Conservation (phyloP, 768 basidiomycete species). For the Psilocybe cyanescens region DNA sequence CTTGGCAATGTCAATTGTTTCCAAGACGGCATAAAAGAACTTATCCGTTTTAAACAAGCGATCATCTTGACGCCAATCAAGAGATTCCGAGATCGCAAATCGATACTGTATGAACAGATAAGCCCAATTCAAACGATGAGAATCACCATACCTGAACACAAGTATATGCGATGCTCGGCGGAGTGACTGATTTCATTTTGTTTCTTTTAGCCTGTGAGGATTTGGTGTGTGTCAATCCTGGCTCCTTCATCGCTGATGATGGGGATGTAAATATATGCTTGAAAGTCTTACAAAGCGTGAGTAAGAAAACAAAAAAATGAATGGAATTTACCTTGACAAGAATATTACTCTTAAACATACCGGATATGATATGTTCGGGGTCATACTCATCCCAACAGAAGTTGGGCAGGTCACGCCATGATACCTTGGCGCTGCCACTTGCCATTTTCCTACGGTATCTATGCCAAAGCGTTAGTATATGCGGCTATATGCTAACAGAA, state of each 20-base stretch:
- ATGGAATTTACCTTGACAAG: slow-evolving; percentile 1
- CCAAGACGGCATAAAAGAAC: not conserved
- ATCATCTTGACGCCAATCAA: not conserved
- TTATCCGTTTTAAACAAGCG: not conserved
- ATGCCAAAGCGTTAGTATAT: not conserved
- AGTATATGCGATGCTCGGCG: not conserved
- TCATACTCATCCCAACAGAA: slow-evolving; percentile 4
- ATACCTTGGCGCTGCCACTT: not conserved
- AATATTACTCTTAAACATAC: not conserved
- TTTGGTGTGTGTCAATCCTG: not conserved
- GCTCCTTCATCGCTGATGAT: not conserved
- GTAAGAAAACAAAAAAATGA: not conserved
- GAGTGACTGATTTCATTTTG: not conserved
- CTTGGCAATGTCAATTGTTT: not conserved
- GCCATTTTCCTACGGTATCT: not conserved
- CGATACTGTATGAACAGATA: not conserved
- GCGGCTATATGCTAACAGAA: too few species aligned
- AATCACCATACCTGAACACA: not conserved
- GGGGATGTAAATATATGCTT: slow-evolving; percentile 1
- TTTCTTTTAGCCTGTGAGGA: not conserved
- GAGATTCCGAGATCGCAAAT: not conserved
- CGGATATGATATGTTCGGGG: not conserved
- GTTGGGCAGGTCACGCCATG: not conserved
- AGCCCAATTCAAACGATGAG: not conserved
- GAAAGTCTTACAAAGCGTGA: not conserved